Percentiles rank a stretch among this genome's conserved stretches.
Conservation (phyloP, 1,139 yeast genomes). For the Diutina catenulata region DNA sequence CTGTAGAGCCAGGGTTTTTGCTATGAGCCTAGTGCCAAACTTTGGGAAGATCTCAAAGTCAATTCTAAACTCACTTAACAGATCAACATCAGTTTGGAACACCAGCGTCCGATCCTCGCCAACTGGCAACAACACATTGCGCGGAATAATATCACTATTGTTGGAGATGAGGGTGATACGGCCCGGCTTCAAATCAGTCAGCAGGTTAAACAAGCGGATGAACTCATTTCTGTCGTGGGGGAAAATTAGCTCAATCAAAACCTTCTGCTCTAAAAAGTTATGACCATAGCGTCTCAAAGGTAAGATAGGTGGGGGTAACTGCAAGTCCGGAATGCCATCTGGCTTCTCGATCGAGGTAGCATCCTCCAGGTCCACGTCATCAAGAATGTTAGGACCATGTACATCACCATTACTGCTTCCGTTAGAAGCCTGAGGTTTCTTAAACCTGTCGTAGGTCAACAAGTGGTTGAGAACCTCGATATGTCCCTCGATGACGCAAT, state of each 20-base stretch:
- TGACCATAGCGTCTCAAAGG: conserved; percentile 93
- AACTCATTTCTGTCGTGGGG: conserved; percentile 40
- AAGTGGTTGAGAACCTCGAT: conserved; percentile 65
- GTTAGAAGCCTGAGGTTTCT: neutral
- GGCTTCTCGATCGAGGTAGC: conserved; percentile 28
- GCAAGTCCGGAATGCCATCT: conserved; percentile 79
- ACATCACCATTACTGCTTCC: too few relatives aligned
- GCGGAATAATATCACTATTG: conserved; percentile 66
- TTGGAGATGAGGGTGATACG: conserved; percentile 64
- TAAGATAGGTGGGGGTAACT: conserved; percentile 90
- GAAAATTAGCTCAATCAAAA: conserved; percentile 64
- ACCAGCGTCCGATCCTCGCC: conserved; percentile 43
- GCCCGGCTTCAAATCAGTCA: conserved; percentile 36
- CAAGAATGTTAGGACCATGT: conserved; percentile 6
- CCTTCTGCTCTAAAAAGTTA: conserved; percentile 82
- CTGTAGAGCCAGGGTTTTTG: conserved; percentile 70
- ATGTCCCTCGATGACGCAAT: conserved; percentile 93
- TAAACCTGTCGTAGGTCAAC: conserved; percentile 16
- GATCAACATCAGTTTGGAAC: conserved; percentile 76
- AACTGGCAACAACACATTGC: conserved; percentile 72
- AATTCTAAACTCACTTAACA: conserved; percentile 51
- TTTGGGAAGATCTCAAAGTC: conserved; percentile 92
- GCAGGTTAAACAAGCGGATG: conserved; percentile 38
- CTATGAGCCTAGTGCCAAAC: conserved; percentile 85
- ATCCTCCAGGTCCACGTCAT: conserved; percentile 28